Evolutionary conservation across 345 rosid species (phyloP).

Genomic region (Hypericum perforatum): DNA sequence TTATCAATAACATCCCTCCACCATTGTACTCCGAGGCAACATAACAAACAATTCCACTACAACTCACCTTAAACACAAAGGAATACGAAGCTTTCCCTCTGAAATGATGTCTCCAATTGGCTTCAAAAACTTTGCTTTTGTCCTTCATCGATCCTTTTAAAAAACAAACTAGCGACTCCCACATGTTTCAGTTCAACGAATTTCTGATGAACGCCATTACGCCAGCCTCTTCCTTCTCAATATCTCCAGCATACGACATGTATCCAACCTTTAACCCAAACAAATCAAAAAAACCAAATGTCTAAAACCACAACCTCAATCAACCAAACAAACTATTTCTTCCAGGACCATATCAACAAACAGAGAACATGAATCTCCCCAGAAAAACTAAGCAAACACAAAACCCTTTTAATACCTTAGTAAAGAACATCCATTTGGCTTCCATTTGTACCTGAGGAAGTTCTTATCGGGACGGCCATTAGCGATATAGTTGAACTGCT

Average conservation of each 20-base stretch:
- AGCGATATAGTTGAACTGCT: constrained; percentile 62
- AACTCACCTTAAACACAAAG: constrained; percentile 67
- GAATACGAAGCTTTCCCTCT: constrained; percentile 82
- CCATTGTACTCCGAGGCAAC: too few relatives aligned
- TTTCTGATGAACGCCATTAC: constrained; percentile 91
- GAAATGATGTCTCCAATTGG: constrained; percentile 56
- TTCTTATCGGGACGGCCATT: constrained; percentile 92
- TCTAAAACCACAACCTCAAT: too few relatives aligned
- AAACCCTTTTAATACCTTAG: constrained; percentile 61
- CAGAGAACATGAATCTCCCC: not conserved
- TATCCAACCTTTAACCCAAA: too few relatives aligned
- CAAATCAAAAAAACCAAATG: too few relatives aligned
- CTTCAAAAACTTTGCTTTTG: constrained; percentile 62
- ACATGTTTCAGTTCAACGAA: constrained; percentile 83
- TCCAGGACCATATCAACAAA: constrained; percentile 32
- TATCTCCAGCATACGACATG: constrained; percentile 50
- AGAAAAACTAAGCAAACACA: too few relatives aligned
- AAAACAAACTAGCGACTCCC: too few relatives aligned
- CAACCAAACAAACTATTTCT: too few relatives aligned
- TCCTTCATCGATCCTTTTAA: constrained; percentile 53
- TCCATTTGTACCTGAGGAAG: constrained; percentile 85
- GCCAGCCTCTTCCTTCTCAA: constrained; percentile 77
- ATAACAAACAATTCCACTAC: too few relatives aligned
- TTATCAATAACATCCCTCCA: too few relatives aligned
- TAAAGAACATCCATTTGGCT: constrained; percentile 67